phyloP scores from a whole-genome alignment of 2,329 filamentous ascomycete genomes.

The Verticillium alfalfae region DNA sequence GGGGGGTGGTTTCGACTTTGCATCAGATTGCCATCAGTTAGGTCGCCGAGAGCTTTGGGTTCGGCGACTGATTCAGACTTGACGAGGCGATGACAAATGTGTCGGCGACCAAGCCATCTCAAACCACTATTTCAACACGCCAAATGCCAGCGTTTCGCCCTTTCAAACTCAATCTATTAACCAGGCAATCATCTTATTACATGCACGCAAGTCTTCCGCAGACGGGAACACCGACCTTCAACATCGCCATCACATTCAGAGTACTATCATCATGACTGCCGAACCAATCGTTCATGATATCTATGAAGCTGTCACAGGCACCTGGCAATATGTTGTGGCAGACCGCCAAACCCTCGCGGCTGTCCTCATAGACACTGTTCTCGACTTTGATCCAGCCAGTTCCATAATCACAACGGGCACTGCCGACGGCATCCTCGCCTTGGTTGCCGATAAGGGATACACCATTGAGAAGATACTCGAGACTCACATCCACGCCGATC shows the following conservation, averaged over 20 bases:
- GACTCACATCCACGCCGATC: conserved; percentile 52
- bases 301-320: conserved; percentile 31
- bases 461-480: conserved; percentile 45
- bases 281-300: conserved; percentile 26
- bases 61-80: no score
- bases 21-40: no score
- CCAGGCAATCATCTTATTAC: neutral
- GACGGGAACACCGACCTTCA: no score
- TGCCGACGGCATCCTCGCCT: conserved; percentile 40
- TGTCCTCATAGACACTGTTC: conserved; percentile 51
- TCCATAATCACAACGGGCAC: conserved; percentile 34
- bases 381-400: conserved; percentile 40
- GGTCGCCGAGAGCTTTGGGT: no score
- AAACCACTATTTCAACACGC: no score
- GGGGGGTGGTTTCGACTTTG: no score
- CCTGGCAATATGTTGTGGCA: conserved; percentile 50
- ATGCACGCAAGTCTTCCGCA: neutral
- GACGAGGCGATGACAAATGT: no score
- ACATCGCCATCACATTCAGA: neutral
- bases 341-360: conserved; percentile 37
- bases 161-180: no score
- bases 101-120: no score
- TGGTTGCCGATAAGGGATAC: conserved; percentile 36
- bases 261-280: neutral
- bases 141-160: no score